Evolutionary conservation across 1,139 yeast genomes (phyloP), one percentile per base, ranked within the genome.

Genomic region (Pichia sp.): DNA sequence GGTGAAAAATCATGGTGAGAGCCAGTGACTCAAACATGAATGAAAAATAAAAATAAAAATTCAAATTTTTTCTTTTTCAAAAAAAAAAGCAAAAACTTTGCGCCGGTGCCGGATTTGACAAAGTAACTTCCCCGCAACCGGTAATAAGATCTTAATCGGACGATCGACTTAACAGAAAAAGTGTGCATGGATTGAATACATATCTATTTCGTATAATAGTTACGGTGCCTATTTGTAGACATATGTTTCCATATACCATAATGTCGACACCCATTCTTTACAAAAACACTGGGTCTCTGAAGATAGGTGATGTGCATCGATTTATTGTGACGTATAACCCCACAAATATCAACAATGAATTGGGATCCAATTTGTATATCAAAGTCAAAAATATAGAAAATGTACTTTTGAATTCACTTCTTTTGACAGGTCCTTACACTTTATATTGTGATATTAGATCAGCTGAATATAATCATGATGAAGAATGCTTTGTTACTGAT

Each of bases 341-440:
- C 0, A 7, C 48, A 4, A 52, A 57, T 19, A 50, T 53, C 1
- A 46, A 33, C 4, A 36, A 14, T 5, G 56, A 55, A 19, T 42
- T 54, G 7, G 60, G 60, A 5, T 44, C 57, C 11, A 47, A 47
- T 28, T 60, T 84, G 10, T 86, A 83, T 81, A 71, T 91, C 18
- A 82, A 81, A 58, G 77, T 93, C 42, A 81, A 81, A 60, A 93
- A 93, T 67, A 74, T 73, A 7, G 96, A 89, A 62, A 81, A 83
- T 53, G 67, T 87, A 13, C 82, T 96, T 0, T 70, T 87, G 60
- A 70, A 97, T 46, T 96, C 98, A 0, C 96, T 96, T 0, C 88
- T 85, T 64, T 70, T 93, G 29, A 84, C 90, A 44, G 99, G 98
- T 0, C 99, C 99, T 0, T 91, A 81, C 63, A 78, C 87, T n/a